Conservation (phyloP, 164 flowering plant species). For the Aristolochia californica region DNA sequence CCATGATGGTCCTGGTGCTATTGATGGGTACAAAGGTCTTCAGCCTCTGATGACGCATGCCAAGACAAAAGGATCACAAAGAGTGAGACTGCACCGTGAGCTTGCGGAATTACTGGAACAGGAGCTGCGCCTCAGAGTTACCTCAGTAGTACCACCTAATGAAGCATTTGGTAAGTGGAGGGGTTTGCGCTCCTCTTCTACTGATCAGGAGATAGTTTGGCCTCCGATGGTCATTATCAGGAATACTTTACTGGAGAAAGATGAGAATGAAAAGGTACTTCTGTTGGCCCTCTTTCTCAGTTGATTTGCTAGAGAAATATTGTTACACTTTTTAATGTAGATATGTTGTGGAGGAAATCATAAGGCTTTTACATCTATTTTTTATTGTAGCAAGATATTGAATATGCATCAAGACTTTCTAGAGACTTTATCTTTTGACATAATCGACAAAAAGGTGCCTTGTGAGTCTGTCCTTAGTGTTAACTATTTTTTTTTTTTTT, state of each 20-base stretch:
- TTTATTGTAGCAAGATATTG: no score
- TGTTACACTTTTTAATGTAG: background rate
- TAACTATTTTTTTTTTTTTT: no score
- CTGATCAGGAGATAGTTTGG: slow-evolving; percentile 79
- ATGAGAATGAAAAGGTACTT: slow-evolving; percentile 73
- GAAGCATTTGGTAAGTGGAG: slow-evolving; percentile 71
- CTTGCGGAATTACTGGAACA: slow-evolving; percentile 72
- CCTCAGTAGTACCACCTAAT: slow-evolving; percentile 59
- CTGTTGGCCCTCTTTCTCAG: background rate
- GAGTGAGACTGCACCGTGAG: slow-evolving; percentile 68
- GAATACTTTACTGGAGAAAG: slow-evolving; percentile 67
- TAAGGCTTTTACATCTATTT: no score
- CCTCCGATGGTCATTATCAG: slow-evolving; percentile 87
- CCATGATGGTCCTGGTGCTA: slow-evolving; percentile 83
- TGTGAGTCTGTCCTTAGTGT: no score
- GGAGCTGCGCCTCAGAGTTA: slow-evolving; percentile 55
- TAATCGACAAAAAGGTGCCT: no score
- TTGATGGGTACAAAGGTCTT: slow-evolving; percentile 82
- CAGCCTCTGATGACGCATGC: slow-evolving; percentile 84
- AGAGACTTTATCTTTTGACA: no score
- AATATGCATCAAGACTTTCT: no score
- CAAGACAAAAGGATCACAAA: slow-evolving; percentile 58
- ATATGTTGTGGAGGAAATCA: no score
- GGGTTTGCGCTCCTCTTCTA: slow-evolving; percentile 34
- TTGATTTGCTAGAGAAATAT: background rate